Evolutionary conservation across 352 stramenopile species (phyloP), one percentile per base, ranked within the genome.

Genomic region (Hyaloperonospora arabidopsidis): DNA sequence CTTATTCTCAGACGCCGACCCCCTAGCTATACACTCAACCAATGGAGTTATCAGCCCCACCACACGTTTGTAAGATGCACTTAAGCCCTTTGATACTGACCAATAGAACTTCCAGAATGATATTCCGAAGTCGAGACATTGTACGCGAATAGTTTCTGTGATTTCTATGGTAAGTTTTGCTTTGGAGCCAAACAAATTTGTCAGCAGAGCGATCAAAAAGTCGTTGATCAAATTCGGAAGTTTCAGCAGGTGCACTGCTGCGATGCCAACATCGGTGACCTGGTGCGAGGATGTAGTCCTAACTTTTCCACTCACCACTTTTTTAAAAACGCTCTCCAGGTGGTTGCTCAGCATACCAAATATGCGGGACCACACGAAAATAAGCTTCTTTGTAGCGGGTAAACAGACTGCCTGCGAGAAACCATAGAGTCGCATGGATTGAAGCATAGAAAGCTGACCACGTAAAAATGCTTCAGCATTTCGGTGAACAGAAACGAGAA

Each of bases 381-480:
- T 67, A 25, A 88, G 59, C 54, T 93, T 90, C 41, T 83, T 86
- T 40, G 89, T 47, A 6, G 74, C 79, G 51, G 83, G 80, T 6
- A 89, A 49, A 25, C 66, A 72, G 1, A 90, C 47, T 23, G 51
- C 55, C 12, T 77, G 45, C 0, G 75, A 61, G 50, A 89, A 93
- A 1, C 75, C 70, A 22, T 82, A 86, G 10, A 87, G 51, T 2
- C 79, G 60, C 67, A 86, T 70, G 3, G 68, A 80, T 54, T 89
- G 79, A 14, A 93, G 67, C 38, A 90, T 66, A 21, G 63, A 84
- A 40, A 89, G 61, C 21, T 87, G 51, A 8, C 83, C 79, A 23
- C 83, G 73, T 54, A 93, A 55, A 55, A 84, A 89, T 0, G 83
- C 74, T 35, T 93, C 83, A 0, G 80, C 68, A 53, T 86, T 87